Percentiles rank a stretch among this genome's conserved stretches.
phyloP scores from a whole-genome alignment of 305 asterid genomes.

The Fraxinus albicans region DNA sequence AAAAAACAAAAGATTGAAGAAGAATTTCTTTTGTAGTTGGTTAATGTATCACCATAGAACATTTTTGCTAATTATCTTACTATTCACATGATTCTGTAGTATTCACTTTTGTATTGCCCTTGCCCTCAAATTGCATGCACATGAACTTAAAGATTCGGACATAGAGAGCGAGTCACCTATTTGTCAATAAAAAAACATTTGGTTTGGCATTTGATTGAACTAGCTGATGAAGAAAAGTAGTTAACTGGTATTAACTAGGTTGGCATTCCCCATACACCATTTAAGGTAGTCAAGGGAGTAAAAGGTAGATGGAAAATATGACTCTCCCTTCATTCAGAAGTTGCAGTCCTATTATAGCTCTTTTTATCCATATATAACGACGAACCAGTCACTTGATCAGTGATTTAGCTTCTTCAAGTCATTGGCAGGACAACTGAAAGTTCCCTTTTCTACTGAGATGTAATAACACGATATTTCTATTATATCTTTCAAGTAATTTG shows the following conservation, averaged over 20 bases:
- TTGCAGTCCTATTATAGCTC: slow-evolving; percentile 4
- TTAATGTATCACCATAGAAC: not conserved
- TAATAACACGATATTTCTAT: not conserved
- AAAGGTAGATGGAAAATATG: slow-evolving; percentile 8
- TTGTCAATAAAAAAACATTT: slow-evolving; percentile 13
- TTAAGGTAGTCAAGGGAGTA: slow-evolving; percentile 1
- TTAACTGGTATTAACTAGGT: slow-evolving; percentile 4
- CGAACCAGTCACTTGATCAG: not conserved
- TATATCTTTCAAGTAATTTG: slow-evolving; percentile 12
- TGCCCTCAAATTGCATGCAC: slow-evolving; percentile 10
- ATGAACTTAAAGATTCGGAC: not conserved
- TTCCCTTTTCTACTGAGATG: slow-evolving; percentile 2
- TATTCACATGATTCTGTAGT: slow-evolving; percentile 5
- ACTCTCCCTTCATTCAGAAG: not conserved
- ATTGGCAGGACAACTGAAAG: not conserved
- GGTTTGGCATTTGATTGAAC: slow-evolving; percentile 20
- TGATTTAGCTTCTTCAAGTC: slow-evolving; percentile 5
- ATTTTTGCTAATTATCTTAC: slow-evolving; percentile 1
- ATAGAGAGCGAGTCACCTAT: slow-evolving; percentile 3
- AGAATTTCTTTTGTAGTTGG: too few relatives aligned
- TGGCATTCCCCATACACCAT: slow-evolving; percentile 12
- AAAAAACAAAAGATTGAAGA: not conserved
- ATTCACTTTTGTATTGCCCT: slow-evolving; percentile 5
- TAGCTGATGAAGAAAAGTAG: slow-evolving; percentile 12
- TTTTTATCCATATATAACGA: not conserved